Base-by-base conservation (phyloP, 2,329 filamentous ascomycete genomes). In the Diaporthe longicolla region DNA sequence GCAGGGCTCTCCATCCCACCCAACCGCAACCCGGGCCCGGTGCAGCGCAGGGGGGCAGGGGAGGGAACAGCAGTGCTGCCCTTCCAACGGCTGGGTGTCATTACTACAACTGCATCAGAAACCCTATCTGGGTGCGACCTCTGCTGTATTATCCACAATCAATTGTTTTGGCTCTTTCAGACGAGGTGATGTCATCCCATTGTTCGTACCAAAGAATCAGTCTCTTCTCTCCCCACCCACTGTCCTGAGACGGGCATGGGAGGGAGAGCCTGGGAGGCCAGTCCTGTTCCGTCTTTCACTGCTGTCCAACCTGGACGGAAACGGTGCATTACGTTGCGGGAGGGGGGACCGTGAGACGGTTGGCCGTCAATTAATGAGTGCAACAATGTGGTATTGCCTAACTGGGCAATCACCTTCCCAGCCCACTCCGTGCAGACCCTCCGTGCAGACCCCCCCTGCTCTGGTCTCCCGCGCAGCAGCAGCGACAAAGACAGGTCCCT, bases 141-240 rank as follows among this genome's bases (percentile, higher is more conserved):
- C 10, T 29, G 3, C 37, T 40, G 37, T 40, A 40, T 40, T 13
- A 4, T 40, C 37, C 37, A 40, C 37, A 13, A 10, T 37, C 35
- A 7, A 4, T 26, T 50, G 21, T 52, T 21, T 52, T 32, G 21
- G n/a, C n/a, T 29, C 21, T 7, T 52, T 66, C 63, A 26, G 63
- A 66, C 63, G 63, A 40, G 32, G 45, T 52, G 63, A 66, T 66
- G 63, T 52, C 63, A 66, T 52, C 63, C 61, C 63, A 66, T 52
- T 52, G 29, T 50, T 52, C 21, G 37, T 52, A 32, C 45, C 24
- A 10, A 29, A 52, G 26, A 66, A 52, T 29, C 29, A 66, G 11
- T 24, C 19, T 66, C 29, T 32, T 32, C 35, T 9, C 11, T 15
- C 37, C 35, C 37, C 37, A 40, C 29, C 63, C 63, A 37, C 63